Conservation (phyloP, 2,329 filamentous ascomycete species). For the Pseudocercospora eumusae region DNA sequence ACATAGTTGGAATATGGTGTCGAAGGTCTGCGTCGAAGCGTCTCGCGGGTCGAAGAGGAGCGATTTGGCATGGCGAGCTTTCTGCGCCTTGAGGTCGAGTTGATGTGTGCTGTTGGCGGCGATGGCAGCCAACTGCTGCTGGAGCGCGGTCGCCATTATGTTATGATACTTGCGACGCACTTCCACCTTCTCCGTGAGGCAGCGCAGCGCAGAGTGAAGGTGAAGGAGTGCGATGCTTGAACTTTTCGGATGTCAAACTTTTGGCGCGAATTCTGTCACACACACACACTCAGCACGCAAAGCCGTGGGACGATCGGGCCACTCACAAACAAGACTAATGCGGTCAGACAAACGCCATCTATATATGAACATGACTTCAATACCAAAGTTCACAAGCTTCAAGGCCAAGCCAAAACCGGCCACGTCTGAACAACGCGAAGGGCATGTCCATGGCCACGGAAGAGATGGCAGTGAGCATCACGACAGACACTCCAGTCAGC, state of each 20-base stretch:
- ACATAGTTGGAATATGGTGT: conserved; percentile 84
- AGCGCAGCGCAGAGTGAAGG: no score
- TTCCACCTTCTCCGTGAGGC: not conserved
- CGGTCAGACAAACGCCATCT: no score
- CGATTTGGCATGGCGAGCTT: conserved; percentile 87
- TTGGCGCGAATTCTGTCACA: not conserved
- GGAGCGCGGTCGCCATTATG: conserved; percentile 78
- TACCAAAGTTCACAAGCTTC: conserved; percentile 77
- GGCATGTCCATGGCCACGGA: no score
- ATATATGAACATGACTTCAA: no score
- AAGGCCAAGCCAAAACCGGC: conserved; percentile 51
- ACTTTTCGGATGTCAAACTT: conserved; percentile 15
- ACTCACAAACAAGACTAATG: not conserved
- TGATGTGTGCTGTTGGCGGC: conserved; percentile 86
- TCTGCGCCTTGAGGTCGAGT: conserved; percentile 90
- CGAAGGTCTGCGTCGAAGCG: conserved; percentile 85
- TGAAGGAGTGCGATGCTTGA: no score
- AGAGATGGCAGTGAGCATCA: no score
- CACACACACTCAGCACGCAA: not conserved
- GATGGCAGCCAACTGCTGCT: conserved; percentile 91
- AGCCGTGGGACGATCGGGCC: conserved; percentile 12
- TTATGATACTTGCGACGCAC: not conserved
- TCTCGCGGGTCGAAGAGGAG: conserved; percentile 86
- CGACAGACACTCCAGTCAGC: not conserved
- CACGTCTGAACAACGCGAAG: not conserved